phyloP scores from a whole-genome alignment of 441 rosid genomes.

The Populus hybrid region DNA sequence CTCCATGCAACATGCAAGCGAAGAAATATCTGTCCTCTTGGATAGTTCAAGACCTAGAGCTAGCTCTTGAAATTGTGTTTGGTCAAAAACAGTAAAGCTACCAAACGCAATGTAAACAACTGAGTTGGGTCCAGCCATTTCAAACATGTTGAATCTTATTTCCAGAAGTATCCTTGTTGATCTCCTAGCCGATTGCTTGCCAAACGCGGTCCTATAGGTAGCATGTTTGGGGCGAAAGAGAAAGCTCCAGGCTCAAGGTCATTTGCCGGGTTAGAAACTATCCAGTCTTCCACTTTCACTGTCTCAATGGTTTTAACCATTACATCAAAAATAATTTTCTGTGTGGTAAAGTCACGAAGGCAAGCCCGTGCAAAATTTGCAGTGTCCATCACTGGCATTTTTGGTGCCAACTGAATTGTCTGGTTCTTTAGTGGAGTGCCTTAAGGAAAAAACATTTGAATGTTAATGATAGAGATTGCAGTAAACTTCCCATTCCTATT shows the following conservation, averaged over 20 bases:
- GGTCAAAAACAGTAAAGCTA: constrained; percentile 20
- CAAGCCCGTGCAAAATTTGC: constrained; percentile 33
- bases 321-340: constrained; percentile 29
- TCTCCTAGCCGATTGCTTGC: constrained; percentile 18
- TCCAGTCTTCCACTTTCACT: constrained; percentile 22
- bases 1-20: too few relatives aligned
- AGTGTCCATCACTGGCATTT: constrained; percentile 40
- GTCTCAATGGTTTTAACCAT: constrained; percentile 6
- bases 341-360: constrained; percentile 26
- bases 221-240: background rate
- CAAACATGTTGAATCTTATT: constrained; percentile 22
- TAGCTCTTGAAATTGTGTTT: constrained; percentile 17
- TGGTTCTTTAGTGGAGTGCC: constrained; percentile 32
- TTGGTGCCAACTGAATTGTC: constrained; percentile 27
- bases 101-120: constrained; percentile 31
- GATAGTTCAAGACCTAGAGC: constrained; percentile 28
- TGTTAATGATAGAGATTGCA: background rate
- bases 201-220: constrained; percentile 26
- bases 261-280: constrained; percentile 42
- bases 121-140: constrained; percentile 30
- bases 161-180: constrained; percentile 22
- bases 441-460: background rate
- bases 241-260: constrained; percentile 41
- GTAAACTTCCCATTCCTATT: background rate
- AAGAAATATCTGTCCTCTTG: background rate